Evolutionary conservation across 768 basidiomycete species (phyloP).

Genomic region (Paxillus rubicundulus): DNA sequence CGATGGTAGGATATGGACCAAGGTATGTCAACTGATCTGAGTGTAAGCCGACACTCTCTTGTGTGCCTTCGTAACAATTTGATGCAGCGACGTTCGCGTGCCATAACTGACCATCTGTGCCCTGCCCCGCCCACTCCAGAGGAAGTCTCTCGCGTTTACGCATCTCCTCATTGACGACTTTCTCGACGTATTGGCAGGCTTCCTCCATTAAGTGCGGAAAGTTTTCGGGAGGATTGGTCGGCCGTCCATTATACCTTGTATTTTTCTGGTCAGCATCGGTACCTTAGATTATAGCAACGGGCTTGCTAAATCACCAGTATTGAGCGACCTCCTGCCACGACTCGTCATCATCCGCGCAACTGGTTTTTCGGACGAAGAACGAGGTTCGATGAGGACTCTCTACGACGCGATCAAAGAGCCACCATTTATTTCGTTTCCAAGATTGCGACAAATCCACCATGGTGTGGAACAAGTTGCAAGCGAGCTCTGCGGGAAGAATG

Average conservation of each 20-base stretch:
- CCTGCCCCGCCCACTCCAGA: constrained; percentile 60
- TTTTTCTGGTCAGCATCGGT: constrained; percentile 7
- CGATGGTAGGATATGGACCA: constrained; percentile 83
- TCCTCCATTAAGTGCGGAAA: constrained; percentile 77
- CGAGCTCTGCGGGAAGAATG: constrained; percentile 70
- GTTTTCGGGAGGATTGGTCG: constrained; percentile 48
- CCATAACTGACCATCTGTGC: constrained; percentile 44
- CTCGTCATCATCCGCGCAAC: constrained; percentile 43
- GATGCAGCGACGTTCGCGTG: constrained; percentile 83
- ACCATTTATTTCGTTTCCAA: constrained; percentile 82
- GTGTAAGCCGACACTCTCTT: constrained; percentile 80
- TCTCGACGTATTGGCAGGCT: constrained; percentile 69
- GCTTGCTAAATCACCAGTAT: constrained; percentile 52
- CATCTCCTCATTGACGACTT: constrained; percentile 69
- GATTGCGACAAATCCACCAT: constrained; percentile 60
- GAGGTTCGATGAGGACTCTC: constrained; percentile 84
- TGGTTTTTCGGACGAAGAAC: constrained; percentile 61
- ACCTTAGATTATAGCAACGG: background rate
- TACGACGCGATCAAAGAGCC: constrained; percentile 77
- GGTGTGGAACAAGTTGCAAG: constrained; percentile 68
- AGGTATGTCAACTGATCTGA: constrained; percentile 80
- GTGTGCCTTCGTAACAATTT: constrained; percentile 80
- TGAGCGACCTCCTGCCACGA: constrained; percentile 72
- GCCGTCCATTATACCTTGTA: constrained; percentile 76
- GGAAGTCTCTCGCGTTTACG: constrained; percentile 55